Evolutionary conservation across 2,329 filamentous ascomycete genomes (phyloP), one percentile per base, ranked within the genome.

Genomic region (Berkeleyomyces basicola): DNA sequence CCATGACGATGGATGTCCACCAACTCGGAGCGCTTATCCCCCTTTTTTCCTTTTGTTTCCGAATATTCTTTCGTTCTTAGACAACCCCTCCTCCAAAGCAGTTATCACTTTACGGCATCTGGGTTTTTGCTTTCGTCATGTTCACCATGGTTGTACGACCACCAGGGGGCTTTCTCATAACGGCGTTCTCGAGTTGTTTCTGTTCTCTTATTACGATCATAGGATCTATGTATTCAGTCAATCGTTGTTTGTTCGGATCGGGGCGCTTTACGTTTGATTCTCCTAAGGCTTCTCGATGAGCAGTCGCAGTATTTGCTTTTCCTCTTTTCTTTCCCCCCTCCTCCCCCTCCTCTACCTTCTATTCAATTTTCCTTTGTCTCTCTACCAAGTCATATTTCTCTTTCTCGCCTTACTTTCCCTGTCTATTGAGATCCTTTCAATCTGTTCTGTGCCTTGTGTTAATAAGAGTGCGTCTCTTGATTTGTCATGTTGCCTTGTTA

Each of bases 111-210:
- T 58, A 49, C 55, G 55, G 57, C 46, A 53, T 47, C 61, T 49
- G 61, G 44, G 57, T 64, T 61, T 57, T 63, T 63, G 61, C 51
- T 63, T 61, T 63, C 58, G 61, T 65, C 61, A 65, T 61, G 64
- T 65, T 65, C 61, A 62, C 49, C 46, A 63, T 65, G 58, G 61
- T 63, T 63, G 64, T 63, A 64, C 63, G 40, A 59, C 59, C 60
- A 62, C 60, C 42, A 59, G 63, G 60, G 47, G 60, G 53, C 42
- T 55, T 58, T 57, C 55, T 64, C 61, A 55, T 61, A 43, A 60
- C 43, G 64, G 64, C 61, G 64, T 65, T 65, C 23, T 23, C 51
- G 49, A 44, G 49, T 63, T 65, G 58, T 65, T 62, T 62, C 46
- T 64, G 59, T 51, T 64, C 44, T 64, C 57, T 64, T 57, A 43